Percentiles rank a stretch among this genome's conserved stretches.
Conservation (phyloP, 202 grass and related monocot genomes). For the Sporobolus alterniflorus region DNA sequence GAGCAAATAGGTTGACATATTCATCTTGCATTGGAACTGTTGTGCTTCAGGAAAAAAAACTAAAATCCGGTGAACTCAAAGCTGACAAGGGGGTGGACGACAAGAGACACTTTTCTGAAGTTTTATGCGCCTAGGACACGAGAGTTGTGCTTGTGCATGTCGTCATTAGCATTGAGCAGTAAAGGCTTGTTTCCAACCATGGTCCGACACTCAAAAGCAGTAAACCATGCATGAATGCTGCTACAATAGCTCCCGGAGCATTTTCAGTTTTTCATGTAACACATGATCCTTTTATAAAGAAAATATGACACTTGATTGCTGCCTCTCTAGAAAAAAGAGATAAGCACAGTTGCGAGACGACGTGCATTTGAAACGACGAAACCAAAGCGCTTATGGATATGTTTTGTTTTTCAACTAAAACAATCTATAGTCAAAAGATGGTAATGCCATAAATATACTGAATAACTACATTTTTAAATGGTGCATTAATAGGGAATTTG, state of each 20-base stretch:
- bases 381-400: too few species aligned
- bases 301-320: neutral
- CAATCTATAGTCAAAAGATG: too few species aligned
- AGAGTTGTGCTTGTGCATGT: constrained; percentile 32
- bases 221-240: neutral
- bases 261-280: neutral
- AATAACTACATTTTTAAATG: too few species aligned
- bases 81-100: constrained; percentile 45
- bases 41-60: constrained; percentile 38
- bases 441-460: too few species aligned
- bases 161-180: neutral
- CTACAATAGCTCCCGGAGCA: neutral
- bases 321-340: neutral
- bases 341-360: too few species aligned
- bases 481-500: too few species aligned
- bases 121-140: constrained; percentile 28
- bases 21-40: constrained; percentile 50
- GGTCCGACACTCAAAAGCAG: neutral
- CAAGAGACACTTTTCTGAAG: constrained; percentile 22
- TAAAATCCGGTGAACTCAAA: constrained; percentile 37
- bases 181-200: neutral
- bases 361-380: too few species aligned
- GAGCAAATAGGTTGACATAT: constrained; percentile 33
- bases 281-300: too few species aligned
- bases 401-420: neutral